Evolutionary conservation across 2,329 filamentous ascomycete species (phyloP).

Genomic region (Microsporum audouinii): DNA sequence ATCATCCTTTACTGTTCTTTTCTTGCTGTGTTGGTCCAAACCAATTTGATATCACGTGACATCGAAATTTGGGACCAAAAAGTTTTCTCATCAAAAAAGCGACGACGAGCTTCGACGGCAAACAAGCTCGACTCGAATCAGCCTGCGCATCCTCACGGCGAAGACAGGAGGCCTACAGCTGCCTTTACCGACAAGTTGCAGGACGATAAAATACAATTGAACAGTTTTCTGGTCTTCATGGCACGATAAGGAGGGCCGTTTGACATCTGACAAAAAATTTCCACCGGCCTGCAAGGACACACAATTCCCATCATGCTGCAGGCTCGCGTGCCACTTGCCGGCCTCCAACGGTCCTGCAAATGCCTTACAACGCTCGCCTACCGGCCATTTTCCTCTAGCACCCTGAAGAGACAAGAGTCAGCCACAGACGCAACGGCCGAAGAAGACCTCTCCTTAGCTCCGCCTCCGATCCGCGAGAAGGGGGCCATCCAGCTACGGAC

Average conservation of each 20-base stretch:
- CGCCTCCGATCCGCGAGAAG: conserved; percentile 35
- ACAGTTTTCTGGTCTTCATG: background rate
- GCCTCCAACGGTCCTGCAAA: conserved; percentile 39
- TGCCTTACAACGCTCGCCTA: conserved; percentile 34
- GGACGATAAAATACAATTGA: background rate
- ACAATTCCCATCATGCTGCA: conserved; percentile 46
- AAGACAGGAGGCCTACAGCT: background rate
- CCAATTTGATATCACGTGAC: conserved; percentile 1
- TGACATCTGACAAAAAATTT: background rate
- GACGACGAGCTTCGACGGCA: background rate
- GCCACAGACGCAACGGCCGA: conserved; percentile 9
- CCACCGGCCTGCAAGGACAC: background rate
- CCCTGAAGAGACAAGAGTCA: conserved; percentile 24
- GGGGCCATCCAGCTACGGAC: conserved; percentile 52
- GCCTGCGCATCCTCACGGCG: background rate
- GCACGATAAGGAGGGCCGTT: background rate
- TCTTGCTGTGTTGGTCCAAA: background rate
- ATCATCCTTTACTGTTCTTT: background rate
- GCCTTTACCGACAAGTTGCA: background rate
- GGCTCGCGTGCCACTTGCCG: conserved; percentile 49
- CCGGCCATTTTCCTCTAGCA: conserved; percentile 44
- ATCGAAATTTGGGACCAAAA: background rate
- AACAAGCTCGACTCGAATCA: background rate
- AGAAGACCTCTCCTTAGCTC: conserved; percentile 29
- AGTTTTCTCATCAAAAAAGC: background rate